phyloP scores from a whole-genome alignment of 176 grass and related monocot genomes.

The Pontederia paniculata region DNA sequence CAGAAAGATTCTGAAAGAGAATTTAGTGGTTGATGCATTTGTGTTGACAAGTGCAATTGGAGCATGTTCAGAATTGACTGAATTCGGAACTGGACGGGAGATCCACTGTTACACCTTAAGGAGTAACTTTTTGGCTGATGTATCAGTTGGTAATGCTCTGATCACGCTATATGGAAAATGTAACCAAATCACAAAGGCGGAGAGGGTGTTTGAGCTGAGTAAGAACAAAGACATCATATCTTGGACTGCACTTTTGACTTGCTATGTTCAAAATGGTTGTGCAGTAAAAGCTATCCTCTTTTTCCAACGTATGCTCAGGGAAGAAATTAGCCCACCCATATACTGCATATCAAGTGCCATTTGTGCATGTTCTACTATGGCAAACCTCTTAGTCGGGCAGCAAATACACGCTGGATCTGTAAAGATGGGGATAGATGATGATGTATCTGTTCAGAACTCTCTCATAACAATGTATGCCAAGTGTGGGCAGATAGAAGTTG shows the following conservation, averaged over 20 bases:
- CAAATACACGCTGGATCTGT: constrained; percentile 42
- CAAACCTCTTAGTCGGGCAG: constrained; percentile 26
- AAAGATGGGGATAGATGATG: constrained; percentile 37
- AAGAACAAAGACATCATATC: constrained; percentile 47
- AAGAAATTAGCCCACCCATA: constrained; percentile 32
- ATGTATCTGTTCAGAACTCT: constrained; percentile 48
- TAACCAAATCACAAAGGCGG: constrained; percentile 27
- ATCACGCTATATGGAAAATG: constrained; percentile 62
- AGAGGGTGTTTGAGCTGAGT: constrained; percentile 32
- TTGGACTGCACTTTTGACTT: constrained; percentile 60
- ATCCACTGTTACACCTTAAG: constrained; percentile 50
- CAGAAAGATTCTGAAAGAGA: constrained; percentile 28
- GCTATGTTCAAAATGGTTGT: constrained; percentile 42
- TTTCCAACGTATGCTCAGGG: constrained; percentile 41
- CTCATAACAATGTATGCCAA: constrained; percentile 56
- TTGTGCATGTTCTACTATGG: constrained; percentile 35
- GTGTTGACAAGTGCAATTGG: constrained; percentile 39
- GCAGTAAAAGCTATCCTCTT: constrained; percentile 33
- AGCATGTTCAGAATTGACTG: constrained; percentile 34
- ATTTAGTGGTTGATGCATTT: constrained; percentile 29
- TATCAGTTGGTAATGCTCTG: constrained; percentile 40
- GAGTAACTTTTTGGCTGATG: constrained; percentile 30
- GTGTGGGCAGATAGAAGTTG: constrained; percentile 34
- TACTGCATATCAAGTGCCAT: constrained; percentile 48
- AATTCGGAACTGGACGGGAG: constrained; percentile 32